Percentiles rank a stretch among this genome's conserved stretches.
Conservation (phyloP, 2,329 filamentous ascomycete genomes). For the Trichoderma citrinoviride region DNA sequence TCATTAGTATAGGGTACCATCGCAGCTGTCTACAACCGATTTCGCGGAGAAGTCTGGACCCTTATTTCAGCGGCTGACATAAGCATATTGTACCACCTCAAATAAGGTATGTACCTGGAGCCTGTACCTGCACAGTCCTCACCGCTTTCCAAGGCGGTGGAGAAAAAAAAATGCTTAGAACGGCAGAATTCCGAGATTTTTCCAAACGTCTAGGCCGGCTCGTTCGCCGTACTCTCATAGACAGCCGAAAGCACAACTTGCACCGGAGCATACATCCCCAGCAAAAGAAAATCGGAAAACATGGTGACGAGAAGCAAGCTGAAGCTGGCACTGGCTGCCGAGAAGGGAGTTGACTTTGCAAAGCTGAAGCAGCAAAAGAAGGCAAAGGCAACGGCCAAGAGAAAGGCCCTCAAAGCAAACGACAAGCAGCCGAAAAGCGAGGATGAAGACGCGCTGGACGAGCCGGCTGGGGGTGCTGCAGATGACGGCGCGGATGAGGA, state of each 20-base stretch:
- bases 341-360: slow-evolving; percentile 54
- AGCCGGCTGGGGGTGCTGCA: slow-evolving; percentile 23
- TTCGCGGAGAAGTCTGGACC: no score
- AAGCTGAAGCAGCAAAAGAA: slow-evolving; percentile 51
- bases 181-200: slow-evolving; percentile 20
- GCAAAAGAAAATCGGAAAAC: slow-evolving; percentile 23
- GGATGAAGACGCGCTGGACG: slow-evolving; percentile 40
- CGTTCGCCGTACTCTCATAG: neutral
- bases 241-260: neutral
- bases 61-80: no score
- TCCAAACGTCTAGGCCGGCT: neutral
- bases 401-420: slow-evolving; percentile 33
- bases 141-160: slow-evolving; percentile 15
- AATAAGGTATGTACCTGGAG: neutral
- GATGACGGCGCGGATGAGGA: slow-evolving; percentile 40
- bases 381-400: slow-evolving; percentile 44
- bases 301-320: slow-evolving; percentile 51
- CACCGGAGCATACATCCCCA: neutral
- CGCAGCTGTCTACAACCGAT: no score
- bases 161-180: neutral
- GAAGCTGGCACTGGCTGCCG: slow-evolving; percentile 52
- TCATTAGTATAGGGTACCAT: no score
- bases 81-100: neutral
- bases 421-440: slow-evolving; percentile 28
- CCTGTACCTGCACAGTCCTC: slow-evolving; percentile 4